Conservation (phyloP, 257 asterid genomes). For the Gardenia jasminoides region DNA sequence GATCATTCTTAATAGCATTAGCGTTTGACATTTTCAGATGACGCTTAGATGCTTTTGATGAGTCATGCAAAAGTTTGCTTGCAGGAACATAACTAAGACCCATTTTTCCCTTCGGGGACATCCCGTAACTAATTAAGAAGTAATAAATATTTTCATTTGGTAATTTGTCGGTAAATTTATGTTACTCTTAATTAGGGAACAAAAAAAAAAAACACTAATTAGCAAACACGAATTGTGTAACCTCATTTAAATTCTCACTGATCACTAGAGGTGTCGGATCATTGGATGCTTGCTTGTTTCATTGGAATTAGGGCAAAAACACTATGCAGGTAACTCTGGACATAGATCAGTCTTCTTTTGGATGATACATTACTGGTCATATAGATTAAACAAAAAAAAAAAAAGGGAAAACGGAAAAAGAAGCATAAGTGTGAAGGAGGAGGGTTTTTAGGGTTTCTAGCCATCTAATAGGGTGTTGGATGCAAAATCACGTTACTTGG, state of each 20-base stretch:
- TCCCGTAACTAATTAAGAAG: not conserved
- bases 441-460: not conserved
- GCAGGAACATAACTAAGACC: not conserved
- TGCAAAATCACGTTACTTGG: not conserved
- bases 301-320: too few relatives aligned
- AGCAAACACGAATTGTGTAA: not conserved
- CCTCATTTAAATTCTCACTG: not conserved
- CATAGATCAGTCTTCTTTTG: too few relatives aligned
- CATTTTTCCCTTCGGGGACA: too few relatives aligned
- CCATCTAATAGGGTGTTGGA: not conserved
- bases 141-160: not conserved
- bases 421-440: not conserved
- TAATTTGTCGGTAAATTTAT: not conserved
- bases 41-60: not conserved
- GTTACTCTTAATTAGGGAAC: not conserved
- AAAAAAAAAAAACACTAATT: not conserved
- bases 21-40: not conserved
- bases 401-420: too few relatives aligned
- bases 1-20: not conserved
- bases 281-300: not conserved
- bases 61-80: not conserved
- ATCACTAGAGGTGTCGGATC: too few relatives aligned
- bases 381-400: too few relatives aligned
- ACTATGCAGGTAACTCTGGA: too few relatives aligned
- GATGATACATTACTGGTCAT: too few relatives aligned